Conservation (phyloP, 805 yeast species). For the Kodamaea sagamina region DNA sequence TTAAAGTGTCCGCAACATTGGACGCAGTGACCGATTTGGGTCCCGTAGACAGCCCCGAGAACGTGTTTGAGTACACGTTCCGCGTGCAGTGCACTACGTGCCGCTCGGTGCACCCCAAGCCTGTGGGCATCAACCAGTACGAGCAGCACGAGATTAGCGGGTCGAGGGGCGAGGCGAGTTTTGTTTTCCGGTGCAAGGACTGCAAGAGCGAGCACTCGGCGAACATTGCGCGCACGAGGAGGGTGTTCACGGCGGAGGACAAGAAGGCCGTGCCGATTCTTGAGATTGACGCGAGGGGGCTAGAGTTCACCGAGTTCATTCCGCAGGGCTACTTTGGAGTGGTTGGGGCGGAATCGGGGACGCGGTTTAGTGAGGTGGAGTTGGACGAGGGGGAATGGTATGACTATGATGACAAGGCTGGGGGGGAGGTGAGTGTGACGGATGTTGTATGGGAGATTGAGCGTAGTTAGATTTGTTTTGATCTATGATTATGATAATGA, state of each 20-base stretch:
- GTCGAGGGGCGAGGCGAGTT: conserved; percentile 80
- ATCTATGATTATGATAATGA: no score
- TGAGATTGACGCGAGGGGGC: conserved; percentile 83
- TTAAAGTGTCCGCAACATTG: conserved; percentile 47
- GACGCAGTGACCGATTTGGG: conserved; percentile 55
- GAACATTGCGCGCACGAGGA: conserved; percentile 32
- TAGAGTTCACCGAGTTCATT: conserved; percentile 66
- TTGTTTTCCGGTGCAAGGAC: conserved; percentile 71
- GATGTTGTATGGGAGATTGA: conserved; percentile 67
- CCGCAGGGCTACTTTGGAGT: conserved; percentile 67
- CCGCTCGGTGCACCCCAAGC: conserved; percentile 73
- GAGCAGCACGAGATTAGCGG: conserved; percentile 68
- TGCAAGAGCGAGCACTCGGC: conserved; percentile 53
- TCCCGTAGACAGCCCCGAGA: conserved; percentile 58
- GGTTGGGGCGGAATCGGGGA: conserved; percentile 50
- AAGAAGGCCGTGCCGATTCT: conserved; percentile 52
- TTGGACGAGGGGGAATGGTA: conserved; percentile 86
- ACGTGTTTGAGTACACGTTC: conserved; percentile 77
- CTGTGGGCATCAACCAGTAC: conserved; percentile 63
- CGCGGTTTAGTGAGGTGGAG: conserved; percentile 64
- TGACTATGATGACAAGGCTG: conserved; percentile 87
- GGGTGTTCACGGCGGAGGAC: conserved; percentile 39
- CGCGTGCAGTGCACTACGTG: conserved; percentile 75
- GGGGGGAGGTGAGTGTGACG: conserved; percentile 77
- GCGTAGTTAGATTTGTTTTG: no score